Conservation (phyloP, 371 early-diverging fungal species). For the Gilbertella persicaria region DNA sequence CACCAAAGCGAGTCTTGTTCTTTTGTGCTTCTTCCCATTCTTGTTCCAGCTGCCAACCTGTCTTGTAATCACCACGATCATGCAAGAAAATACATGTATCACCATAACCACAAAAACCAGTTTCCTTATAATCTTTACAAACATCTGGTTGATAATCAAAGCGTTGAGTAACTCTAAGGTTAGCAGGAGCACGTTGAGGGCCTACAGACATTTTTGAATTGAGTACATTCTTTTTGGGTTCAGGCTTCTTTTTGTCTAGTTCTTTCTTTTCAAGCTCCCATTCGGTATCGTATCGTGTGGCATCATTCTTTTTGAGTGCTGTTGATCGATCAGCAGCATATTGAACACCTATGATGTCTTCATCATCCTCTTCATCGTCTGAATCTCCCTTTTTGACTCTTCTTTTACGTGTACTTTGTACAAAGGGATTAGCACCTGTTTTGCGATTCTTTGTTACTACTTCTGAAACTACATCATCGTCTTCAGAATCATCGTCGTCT, state of each 20-base stretch:
- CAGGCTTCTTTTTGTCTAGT: conserved; percentile 31
- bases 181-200: conserved; percentile 81
- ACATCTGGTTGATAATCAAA: conserved; percentile 98
- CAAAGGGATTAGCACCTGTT: conserved; percentile 38
- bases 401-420: conserved; percentile 45
- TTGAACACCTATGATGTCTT: conserved; percentile 49
- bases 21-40: conserved; percentile 92
- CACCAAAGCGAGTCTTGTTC: conserved; percentile 54
- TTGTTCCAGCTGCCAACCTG: conserved; percentile 93
- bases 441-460: conserved; percentile 56
- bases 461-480: conserved; percentile 36
- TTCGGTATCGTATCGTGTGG: conserved; percentile 55
- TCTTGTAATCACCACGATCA: conserved; percentile 96
- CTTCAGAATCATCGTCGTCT: conserved; percentile 41
- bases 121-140: conserved; percentile 98
- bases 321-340: conserved; percentile 59
- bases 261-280: conserved; percentile 49
- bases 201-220: conserved; percentile 73
- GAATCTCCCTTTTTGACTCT: conserved; percentile 26
- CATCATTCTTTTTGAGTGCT: conserved; percentile 49
- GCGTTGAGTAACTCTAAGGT: conserved; percentile 83
- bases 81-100: conserved; percentile 97
- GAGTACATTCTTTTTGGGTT: conserved; percentile 39
- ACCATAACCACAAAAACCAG: conserved; percentile 95
- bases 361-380: conserved; percentile 34